These are phyloP conservation scores for Eucalyptus microcorys DNA, from an alignment of 345 rosid genomes.

Conservation along the genomic window DNA sequence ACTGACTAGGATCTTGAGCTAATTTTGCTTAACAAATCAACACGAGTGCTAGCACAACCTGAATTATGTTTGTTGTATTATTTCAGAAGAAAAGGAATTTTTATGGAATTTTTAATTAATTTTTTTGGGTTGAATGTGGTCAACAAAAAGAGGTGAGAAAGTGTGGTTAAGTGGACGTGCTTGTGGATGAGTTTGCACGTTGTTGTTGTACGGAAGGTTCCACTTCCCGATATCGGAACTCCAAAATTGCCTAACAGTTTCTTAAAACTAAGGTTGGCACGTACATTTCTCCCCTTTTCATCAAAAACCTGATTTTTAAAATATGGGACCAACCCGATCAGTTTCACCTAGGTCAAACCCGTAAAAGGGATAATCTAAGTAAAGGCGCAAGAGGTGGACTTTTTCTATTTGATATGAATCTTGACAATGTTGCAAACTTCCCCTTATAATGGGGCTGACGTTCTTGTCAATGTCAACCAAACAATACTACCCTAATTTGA, in stretches of 20 bases:
- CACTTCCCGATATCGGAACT: neutral
- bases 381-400: neutral
- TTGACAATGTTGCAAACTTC: neutral
- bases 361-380: neutral
- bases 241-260: neutral
- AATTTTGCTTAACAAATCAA: neutral
- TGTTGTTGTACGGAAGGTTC: neutral
- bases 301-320: neutral
- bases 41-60: neutral
- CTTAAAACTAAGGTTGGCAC: neutral
- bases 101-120: neutral
- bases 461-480: neutral
- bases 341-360: neutral
- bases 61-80: neutral
- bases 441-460: fast-evolving
- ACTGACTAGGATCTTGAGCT: neutral
- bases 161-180: neutral
- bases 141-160: neutral
- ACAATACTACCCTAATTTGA: neutral
- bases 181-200: neutral
- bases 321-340: neutral
- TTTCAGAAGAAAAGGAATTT: neutral
- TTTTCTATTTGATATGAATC: neutral
- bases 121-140: neutral
- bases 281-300: neutral